Conservation (phyloP, 768 basidiomycete genomes). For the Kwoniella dendrophila region DNA sequence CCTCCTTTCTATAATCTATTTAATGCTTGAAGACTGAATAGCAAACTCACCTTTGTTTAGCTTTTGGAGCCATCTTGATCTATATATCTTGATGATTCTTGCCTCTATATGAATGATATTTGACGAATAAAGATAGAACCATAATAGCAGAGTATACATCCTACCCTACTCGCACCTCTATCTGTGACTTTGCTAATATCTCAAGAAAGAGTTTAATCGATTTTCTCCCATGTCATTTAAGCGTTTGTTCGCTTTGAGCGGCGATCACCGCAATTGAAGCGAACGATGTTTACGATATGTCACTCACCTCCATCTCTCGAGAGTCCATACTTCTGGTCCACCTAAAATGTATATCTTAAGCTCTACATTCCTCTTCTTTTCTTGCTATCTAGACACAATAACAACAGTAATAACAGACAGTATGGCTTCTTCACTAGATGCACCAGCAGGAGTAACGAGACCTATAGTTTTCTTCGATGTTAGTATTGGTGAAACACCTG, state of each 20-base stretch:
- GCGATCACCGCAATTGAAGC: not conserved
- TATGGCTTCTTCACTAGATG: conserved; percentile 41
- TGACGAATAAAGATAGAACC: not conserved
- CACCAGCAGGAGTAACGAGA: conserved; percentile 58
- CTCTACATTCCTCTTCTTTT: not conserved
- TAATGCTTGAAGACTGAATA: not conserved
- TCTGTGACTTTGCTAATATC: conserved; percentile 7
- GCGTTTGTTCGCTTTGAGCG: not conserved
- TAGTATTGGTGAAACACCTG: conserved; percentile 92
- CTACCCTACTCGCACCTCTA: not conserved
- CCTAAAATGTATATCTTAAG: no score
- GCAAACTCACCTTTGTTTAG: conserved; percentile 42
- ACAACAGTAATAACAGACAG: conserved; percentile 3
- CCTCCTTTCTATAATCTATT: not conserved
- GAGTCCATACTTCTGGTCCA: not conserved
- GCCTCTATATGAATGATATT: not conserved
- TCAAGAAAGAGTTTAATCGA: not conserved
- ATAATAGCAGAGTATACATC: not conserved
- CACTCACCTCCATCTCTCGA: not conserved
- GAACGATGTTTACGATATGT: conserved; percentile 3
- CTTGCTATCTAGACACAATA: not conserved
- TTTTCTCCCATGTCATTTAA: not conserved
- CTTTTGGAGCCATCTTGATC: conserved; percentile 46
- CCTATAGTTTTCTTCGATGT: conserved; percentile 98
- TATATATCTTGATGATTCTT: not conserved